Evolutionary conservation across 495 filamentous ascomycete genomes (phyloP), one percentile per base, ranked within the genome.

Genomic region (Hypoxylon fragiforme): DNA sequence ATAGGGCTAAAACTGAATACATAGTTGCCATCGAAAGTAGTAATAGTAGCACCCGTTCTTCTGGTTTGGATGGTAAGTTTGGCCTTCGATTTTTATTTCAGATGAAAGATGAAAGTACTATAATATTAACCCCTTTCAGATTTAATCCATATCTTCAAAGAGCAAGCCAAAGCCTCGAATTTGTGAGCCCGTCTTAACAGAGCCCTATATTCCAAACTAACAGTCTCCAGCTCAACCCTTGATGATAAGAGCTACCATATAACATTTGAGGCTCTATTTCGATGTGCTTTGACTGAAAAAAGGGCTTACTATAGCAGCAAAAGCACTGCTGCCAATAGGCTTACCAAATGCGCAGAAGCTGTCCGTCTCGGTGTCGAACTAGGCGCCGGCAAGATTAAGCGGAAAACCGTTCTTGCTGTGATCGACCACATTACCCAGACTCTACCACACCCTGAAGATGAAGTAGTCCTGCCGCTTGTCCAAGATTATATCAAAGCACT

Each of bases 251-350:
- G 79, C 13, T 95, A 87, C 62, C 88, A 95, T 62, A 80, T 79
- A 39, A 84, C 97, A 20, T 91, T 86, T 54, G 91, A 97, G 62
- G 81, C 82, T 0, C 71, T 98, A 12, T 97, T 97, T 63, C 74
- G 78, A 30, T 84, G 82, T 54, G 72, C 83, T 6, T 74, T 85
- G 14, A 63, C 73, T 8, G 91, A 97, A 50, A 87, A 85, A 63
- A 75, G 85, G 19, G 53, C 72, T 16, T 89, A 84, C 60, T 78
- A 83, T 42, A 61, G 61, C 30, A 75, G 75, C 48, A 78, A 81
- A 28, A 83, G 77, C 68, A 53, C 63, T 68, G 74, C 81, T 32
- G 68, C 73, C 20, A 68, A 74, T 9, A 82, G 89, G 21, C 79
- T 98, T 11, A 80, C 82, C 49, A 70, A 79, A 60, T 89, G 83